Evolutionary conservation across 192 early-diverging fungal genomes (phyloP).

Genomic region (Geranomyces variabilis): DNA sequence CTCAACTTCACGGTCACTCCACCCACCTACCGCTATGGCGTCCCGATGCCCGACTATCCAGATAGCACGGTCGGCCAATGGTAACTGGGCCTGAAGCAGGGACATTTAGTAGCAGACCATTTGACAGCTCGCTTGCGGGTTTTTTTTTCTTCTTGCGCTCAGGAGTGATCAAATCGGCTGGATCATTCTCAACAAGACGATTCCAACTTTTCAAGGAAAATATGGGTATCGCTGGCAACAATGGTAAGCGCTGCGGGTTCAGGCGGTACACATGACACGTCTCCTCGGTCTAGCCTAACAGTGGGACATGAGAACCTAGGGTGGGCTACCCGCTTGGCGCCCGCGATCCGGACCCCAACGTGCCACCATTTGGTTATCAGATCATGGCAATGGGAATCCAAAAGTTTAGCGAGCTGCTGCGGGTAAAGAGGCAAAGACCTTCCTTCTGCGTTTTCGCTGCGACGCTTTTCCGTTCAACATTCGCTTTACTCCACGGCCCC

Average conservation of each 20-base stretch:
- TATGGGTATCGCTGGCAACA: background rate
- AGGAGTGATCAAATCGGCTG: background rate
- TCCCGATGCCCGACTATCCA: too few relatives aligned
- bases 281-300: too few relatives aligned
- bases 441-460: background rate
- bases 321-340: background rate
- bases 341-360: background rate
- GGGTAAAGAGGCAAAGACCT: background rate
- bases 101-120: too few relatives aligned
- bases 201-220: background rate
- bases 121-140: too few relatives aligned
- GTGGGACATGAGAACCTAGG: background rate
- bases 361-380: background rate
- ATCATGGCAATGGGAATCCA: background rate
- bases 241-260: background rate
- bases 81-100: background rate
- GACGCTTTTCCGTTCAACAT: background rate
- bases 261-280: too few relatives aligned
- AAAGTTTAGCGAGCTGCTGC: slow-evolving; percentile 1
- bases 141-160: too few relatives aligned
- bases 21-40: too few relatives aligned
- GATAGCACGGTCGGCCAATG: background rate
- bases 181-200: background rate
- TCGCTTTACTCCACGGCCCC: background rate
- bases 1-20: too few relatives aligned